These are phyloP conservation scores for Talaromyces trachyspermus DNA, from an alignment of 495 filamentous ascomycete genomes.

Conservation along the genomic window DNA sequence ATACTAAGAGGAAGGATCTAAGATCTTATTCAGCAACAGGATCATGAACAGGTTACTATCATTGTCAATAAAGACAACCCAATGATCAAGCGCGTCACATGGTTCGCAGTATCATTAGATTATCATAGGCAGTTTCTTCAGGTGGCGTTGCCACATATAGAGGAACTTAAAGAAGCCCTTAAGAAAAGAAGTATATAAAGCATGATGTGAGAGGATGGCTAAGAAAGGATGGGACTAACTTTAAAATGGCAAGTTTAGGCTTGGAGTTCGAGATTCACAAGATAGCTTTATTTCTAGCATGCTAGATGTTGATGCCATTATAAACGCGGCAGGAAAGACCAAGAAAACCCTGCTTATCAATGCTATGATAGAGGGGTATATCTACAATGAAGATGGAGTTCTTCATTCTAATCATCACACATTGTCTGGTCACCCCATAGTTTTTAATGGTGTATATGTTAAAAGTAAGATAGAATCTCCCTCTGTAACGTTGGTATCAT, in stretches of 20 bases:
- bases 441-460: not conserved
- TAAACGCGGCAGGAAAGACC: not conserved
- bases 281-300: not conserved
- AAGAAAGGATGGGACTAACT: not conserved
- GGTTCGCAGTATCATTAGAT: not conserved
- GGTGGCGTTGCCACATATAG: not conserved
- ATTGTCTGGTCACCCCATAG: not conserved
- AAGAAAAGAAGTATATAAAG: not conserved
- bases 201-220: not conserved
- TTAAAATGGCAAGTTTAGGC: not conserved
- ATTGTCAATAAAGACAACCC: not conserved
- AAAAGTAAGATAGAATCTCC: not conserved
- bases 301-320: not conserved
- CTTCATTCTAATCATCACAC: not conserved
- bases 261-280: not conserved
- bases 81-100: not conserved
- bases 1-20: not conserved
- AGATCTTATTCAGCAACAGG: not conserved
- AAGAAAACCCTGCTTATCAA: not conserved
- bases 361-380: not conserved
- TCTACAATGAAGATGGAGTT: not conserved
- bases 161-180: not conserved
- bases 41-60: not conserved
- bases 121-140: not conserved
- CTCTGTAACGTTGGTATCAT: not conserved